Percentiles rank a stretch among this genome's conserved stretches.
phyloP scores from a whole-genome alignment of 192 early-diverging fungal genomes.

The Nowakowskiella sp. region DNA sequence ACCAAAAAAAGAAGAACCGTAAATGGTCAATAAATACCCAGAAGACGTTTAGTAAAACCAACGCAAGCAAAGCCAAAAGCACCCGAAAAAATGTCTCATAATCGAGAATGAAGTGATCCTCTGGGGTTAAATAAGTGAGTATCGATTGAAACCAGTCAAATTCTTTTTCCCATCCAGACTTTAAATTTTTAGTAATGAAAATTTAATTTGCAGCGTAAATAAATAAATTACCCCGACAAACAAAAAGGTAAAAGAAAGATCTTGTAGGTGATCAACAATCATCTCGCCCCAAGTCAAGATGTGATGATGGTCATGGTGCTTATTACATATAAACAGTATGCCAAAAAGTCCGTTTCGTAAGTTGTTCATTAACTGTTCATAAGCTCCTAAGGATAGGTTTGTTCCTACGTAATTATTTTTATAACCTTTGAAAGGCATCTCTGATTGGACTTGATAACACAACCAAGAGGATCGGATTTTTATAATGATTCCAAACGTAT shows the following conservation, averaged over 20 bases:
- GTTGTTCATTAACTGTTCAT: too few species aligned
- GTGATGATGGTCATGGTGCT: constrained; percentile 10
- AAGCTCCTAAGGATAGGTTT: too few species aligned
- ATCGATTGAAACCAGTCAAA: constrained; percentile 22
- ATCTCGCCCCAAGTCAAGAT: constrained; percentile 14
- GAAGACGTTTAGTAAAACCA: background rate
- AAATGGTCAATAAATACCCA: background rate
- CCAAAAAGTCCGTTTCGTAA: constrained; percentile 37
- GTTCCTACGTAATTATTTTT: too few species aligned
- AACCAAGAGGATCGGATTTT: too few species aligned
- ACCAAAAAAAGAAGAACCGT: constrained; percentile 4
- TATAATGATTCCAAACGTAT: too few species aligned
- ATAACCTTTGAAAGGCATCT: too few species aligned
- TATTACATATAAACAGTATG: constrained; percentile 33
- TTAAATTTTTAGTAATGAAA: too few species aligned
- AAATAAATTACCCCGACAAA: too few species aligned
- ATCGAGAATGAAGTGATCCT: background rate
- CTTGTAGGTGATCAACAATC: constrained; percentile 38
- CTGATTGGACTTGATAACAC: too few species aligned
- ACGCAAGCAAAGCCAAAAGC: constrained; percentile 3
- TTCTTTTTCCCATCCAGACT: constrained; percentile 28
- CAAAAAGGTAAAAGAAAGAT: constrained; percentile 25
- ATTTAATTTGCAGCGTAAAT: too few species aligned
- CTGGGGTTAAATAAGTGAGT: constrained; percentile 1
- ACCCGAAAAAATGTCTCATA: background rate